Percentiles rank a stretch among this genome's conserved stretches.
These are phyloP conservation scores for Arabidopsis lyrata DNA, from an alignment of 441 rosid species.

Conservation along the genomic window DNA sequence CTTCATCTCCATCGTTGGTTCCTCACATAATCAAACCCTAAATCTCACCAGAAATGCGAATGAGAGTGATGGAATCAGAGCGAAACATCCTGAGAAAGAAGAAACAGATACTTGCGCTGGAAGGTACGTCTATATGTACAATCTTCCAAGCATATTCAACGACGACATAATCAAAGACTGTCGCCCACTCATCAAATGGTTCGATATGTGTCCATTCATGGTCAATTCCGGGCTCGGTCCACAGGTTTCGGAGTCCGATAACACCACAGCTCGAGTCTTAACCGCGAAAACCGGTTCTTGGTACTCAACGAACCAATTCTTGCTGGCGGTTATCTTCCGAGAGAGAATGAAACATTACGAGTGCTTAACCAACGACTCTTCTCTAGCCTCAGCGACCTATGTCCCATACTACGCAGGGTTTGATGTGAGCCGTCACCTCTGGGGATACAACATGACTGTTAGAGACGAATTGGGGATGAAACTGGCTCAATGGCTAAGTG, in stretches of 20 bases:
- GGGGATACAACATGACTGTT: slow-evolving; percentile 46
- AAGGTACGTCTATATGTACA: slow-evolving; percentile 56
- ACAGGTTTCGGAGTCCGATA: slow-evolving; percentile 27
- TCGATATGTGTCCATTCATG: slow-evolving; percentile 44
- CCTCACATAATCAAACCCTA: slow-evolving; percentile 26
- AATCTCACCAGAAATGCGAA: slow-evolving; percentile 14
- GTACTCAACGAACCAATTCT: slow-evolving; percentile 47
- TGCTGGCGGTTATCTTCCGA: slow-evolving; percentile 52
- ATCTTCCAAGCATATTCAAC: slow-evolving; percentile 59
- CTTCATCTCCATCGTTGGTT: slow-evolving; percentile 41
- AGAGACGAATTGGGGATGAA: slow-evolving; percentile 47
- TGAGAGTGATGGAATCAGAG: slow-evolving; percentile 7
- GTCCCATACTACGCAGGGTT: slow-evolving; percentile 55
- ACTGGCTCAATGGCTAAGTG: slow-evolving; percentile 51
- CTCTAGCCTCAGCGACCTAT: slow-evolving; percentile 52
- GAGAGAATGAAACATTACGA: slow-evolving; percentile 52
- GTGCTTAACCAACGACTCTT: slow-evolving; percentile 53
- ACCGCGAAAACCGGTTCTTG: slow-evolving; percentile 44
- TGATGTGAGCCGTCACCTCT: slow-evolving; percentile 54
- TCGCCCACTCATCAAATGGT: slow-evolving; percentile 44
- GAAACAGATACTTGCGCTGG: slow-evolving; percentile 53
- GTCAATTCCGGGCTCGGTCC: slow-evolving; percentile 53
- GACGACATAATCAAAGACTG: slow-evolving; percentile 52
- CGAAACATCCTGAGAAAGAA: slow-evolving; percentile 1
- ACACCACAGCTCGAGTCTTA: slow-evolving; percentile 27